Percentiles rank a stretch among this genome's conserved stretches.
These are phyloP conservation scores for Candida frijolesensis DNA, from an alignment of 1,139 yeast species.

Conservation along the genomic window DNA sequence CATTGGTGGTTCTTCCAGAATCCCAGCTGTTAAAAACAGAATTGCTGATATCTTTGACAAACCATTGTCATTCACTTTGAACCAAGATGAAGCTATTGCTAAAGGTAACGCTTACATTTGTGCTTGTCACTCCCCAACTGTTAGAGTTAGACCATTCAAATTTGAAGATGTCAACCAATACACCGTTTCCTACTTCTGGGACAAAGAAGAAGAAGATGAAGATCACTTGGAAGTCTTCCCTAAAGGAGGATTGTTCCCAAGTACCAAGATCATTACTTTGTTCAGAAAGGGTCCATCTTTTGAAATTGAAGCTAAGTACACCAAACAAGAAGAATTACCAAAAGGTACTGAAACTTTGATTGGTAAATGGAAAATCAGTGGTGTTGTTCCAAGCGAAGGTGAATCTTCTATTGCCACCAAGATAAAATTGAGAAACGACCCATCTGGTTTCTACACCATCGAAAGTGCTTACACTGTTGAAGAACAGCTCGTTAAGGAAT, in stretches of 20 bases:
- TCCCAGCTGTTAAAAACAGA: conserved; percentile 86
- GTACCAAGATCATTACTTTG: conserved; percentile 91
- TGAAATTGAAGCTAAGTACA: conserved; percentile 82
- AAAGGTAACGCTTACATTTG: conserved; percentile 99
- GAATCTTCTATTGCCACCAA: conserved; percentile 84
- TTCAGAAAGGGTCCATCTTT: conserved; percentile 85
- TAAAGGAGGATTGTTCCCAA: conserved; percentile 88
- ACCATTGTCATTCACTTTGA: conserved; percentile 89
- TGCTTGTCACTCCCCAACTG: conserved; percentile 98
- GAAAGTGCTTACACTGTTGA: conserved; percentile 96
- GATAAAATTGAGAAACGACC: conserved; percentile 94
- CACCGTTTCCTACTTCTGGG: conserved; percentile 96
- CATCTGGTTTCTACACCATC: conserved; percentile 91
- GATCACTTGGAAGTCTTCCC: conserved; percentile 97
- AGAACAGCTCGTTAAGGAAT: conserved; percentile 86
- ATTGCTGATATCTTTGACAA: conserved; percentile 82
- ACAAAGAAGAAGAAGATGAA: conserved; percentile 87
- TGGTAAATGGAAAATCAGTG: conserved; percentile 85
- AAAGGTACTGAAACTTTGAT: conserved; percentile 65
- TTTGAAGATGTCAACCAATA: conserved; percentile 92
- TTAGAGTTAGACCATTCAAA: conserved; percentile 98
- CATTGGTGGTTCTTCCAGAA: conserved; percentile 98
- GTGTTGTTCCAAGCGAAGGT: conserved; percentile 78
- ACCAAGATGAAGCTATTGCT: conserved; percentile 99
- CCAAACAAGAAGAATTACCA: conserved; percentile 74